Evolutionary conservation across 345 rosid genomes (phyloP), one percentile per base, ranked within the genome.

Genomic region (Passiflora organensis): DNA sequence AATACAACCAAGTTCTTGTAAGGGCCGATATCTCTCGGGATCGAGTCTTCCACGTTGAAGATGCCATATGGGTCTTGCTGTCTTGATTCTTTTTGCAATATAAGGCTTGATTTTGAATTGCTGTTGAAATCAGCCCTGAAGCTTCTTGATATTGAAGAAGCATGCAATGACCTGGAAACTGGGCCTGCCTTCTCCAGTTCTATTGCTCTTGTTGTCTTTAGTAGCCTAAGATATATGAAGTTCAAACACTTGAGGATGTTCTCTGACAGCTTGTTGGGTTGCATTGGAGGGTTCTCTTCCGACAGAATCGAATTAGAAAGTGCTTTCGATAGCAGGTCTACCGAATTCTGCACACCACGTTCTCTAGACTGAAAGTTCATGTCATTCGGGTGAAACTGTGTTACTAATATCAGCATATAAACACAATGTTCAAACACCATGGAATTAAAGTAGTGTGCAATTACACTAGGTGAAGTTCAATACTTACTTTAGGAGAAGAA

Each of bases 1-100:
- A 91, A 82, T 38, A 87, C 78, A 22, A 91, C 93, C 67, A 91
- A 71, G 73, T 88, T 91, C 74, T 88, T 88, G 70, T 87, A 88
- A 51, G 87, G 93, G 47, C 96, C 96, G 58, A 91, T 77, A 51
- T 88, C 96, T 55, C 98, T 82, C 2, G 90, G 88, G 53, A 91
- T 77, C 36, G 93, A 82, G 55, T 82, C 84, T 62, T 91, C 96
- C 51, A 63, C 59, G 18, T 86, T 59, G 37, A 91, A 91, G 63
- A 91, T 76, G 1, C 91, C 89, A 47, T 85, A 86, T 0, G 98
- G 98, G 58, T 91, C 93, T 50, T 82, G 95, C 56, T 91, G 98
- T 64, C 95, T 82, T 4, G 86, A 83, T 67, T 82, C 95, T 55
- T 72, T 84, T 39, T 48, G 81, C 13, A 72, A 58, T 32, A 28